Evolutionary conservation across 139 green algal genomes (phyloP), one percentile per base, ranked within the genome.

Genomic region (Zygnema cylindricum): DNA sequence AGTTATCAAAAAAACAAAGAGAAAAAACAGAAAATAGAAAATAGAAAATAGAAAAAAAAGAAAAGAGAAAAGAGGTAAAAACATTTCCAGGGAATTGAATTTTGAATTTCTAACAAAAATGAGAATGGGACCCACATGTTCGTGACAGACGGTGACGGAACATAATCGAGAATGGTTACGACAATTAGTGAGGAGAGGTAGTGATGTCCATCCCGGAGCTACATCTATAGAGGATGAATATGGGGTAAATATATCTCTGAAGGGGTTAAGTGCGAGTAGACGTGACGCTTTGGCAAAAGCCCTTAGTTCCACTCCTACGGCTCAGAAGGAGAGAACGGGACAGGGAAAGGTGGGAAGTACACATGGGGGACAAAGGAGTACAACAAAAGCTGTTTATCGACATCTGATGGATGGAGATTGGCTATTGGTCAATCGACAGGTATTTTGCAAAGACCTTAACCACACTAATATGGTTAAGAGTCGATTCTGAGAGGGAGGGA

Each of bases 391-490:
- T 71, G 95, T 99, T 69, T 98, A 98, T 93, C 92, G 97, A 11
- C 96, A 98, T 77, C 87, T 99, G 84, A 76, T 89, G 42, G 96
- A 99, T 81, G 97, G 97, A 35, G 97, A 99, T 87, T 77, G 98
- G 1, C 95, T 99, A 95, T 94, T 99, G 39, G 98, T 98, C 73
- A 99, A 99, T 92, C 94, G 97, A 69, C 97, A 99, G 93, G 86
- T 90, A 55, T 39, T n/a, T n/a, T n/a, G n/a, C n/a, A n/a, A n/a
- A n/a, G n/a, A n/a, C n/a, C n/a, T n/a, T n/a, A n/a, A n/a, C n/a
- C n/a, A n/a, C n/a, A n/a, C n/a, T n/a, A n/a, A n/a, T n/a, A n/a
- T n/a, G n/a, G n/a, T n/a, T n/a, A n/a, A n/a, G n/a, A n/a, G n/a
- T n/a, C n/a, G n/a, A n/a, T n/a, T n/a, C n/a, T n/a, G n/a, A n/a